A percentile compares a stretch with the other conserved stretches of the same genome.
Conservation (phyloP, 768 basidiomycete species). For the Amanita phalloides region DNA sequence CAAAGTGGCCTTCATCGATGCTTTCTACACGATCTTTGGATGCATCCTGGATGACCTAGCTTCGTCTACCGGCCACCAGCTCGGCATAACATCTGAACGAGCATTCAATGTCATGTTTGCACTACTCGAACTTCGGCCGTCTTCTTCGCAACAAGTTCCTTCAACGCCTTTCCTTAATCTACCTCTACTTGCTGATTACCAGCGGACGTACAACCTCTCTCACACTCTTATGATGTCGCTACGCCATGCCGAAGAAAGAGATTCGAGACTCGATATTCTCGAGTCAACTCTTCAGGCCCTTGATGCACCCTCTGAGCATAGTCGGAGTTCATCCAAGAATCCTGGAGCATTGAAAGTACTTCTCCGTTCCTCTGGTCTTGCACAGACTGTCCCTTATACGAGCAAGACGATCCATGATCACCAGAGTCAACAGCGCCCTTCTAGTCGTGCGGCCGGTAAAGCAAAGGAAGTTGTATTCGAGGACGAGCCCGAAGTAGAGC, state of each 20-base stretch:
- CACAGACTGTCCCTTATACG: conserved; percentile 14
- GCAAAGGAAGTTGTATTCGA: conserved; percentile 19
- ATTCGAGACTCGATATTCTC: conserved; percentile 46
- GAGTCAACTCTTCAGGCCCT: conserved; percentile 38
- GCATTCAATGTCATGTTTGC: conserved; percentile 50
- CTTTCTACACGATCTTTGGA: conserved; percentile 49
- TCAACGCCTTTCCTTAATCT: conserved; percentile 54
- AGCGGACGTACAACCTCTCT: conserved; percentile 52
- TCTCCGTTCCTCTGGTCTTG: conserved; percentile 46
- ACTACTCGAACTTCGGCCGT: conserved; percentile 36
- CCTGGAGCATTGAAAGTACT: conserved; percentile 56
- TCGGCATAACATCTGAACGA: conserved; percentile 38
- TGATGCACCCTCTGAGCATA: conserved; percentile 12
- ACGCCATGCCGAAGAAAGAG: conserved; percentile 36
- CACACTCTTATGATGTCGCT: conserved; percentile 35
- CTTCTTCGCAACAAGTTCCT: conserved; percentile 12
- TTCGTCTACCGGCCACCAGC: conserved; percentile 26
- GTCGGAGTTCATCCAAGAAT: conserved; percentile 16
- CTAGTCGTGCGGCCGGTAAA: conserved; percentile 22
- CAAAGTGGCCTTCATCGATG: conserved; percentile 62
- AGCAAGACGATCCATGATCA: not conserved
- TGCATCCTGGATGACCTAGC: conserved; percentile 40
- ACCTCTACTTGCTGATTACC: conserved; percentile 62
- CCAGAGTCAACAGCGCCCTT: not conserved
- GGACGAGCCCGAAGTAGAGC: conserved; percentile 22